A percentile compares a stretch with the other conserved stretches of the same genome.
phyloP scores from a whole-genome alignment of 306 rosid genomes.

The Dalbergia cultrata region DNA sequence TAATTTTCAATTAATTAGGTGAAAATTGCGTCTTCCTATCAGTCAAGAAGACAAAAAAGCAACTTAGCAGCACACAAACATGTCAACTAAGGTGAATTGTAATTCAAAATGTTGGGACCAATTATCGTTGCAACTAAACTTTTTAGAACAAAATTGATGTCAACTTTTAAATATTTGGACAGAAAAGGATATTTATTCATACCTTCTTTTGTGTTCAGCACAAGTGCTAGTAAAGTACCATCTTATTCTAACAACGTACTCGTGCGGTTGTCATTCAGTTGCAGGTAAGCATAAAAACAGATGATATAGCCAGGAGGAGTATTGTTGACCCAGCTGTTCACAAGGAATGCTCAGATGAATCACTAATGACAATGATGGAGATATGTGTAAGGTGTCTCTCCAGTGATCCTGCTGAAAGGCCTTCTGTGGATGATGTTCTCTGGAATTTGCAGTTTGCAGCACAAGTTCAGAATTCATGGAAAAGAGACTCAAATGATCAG shows the following conservation, averaged over 20 bases:
- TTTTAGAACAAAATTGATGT: too few species aligned
- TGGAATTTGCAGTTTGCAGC: constrained; percentile 97
- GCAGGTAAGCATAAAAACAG: constrained; percentile 77
- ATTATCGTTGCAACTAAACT: too few species aligned
- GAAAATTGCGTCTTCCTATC: too few species aligned
- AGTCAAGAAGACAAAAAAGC: too few species aligned
- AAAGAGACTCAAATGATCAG: constrained; percentile 55
- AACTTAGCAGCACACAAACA: too few species aligned
- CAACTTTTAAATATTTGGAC: too few species aligned
- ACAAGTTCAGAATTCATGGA: constrained; percentile 81
- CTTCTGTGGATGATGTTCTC: constrained; percentile 88
- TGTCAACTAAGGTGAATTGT: too few species aligned
- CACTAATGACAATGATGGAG: constrained; percentile 87
- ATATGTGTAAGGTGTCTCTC: constrained; percentile 84
- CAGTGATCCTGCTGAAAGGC: constrained; percentile 64
- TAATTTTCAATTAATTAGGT: too few species aligned
- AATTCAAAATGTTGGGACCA: too few species aligned
- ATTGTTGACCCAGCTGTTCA: constrained; percentile 82
- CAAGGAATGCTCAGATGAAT: constrained; percentile 80
- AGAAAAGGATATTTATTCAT: too few species aligned
- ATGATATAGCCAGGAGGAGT: constrained; percentile 77
- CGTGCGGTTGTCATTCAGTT: constrained; percentile 58
- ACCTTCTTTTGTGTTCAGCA: background rate
- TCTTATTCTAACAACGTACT: constrained; percentile 10
- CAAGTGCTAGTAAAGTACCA: background rate